Base-by-base conservation (phyloP, 805 yeast genomes). In the Candida coquimbonensis region DNA sequence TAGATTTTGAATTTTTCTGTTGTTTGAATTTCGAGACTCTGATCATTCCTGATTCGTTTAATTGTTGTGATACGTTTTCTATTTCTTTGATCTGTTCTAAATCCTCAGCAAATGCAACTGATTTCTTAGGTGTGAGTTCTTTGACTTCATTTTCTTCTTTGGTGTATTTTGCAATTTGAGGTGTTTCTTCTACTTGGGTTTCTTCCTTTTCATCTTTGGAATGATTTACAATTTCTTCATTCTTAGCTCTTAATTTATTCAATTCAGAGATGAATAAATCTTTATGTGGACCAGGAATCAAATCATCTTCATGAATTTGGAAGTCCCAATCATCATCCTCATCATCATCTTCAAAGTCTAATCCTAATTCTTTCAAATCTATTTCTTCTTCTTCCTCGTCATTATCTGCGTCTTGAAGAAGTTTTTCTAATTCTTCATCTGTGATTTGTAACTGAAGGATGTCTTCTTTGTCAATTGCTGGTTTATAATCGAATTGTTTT, bases 1-100 rank as follows among this genome's bases (percentile, higher is more conserved):
- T 21, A 21, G 24, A 21, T 21, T 21, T 21, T 21, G 7, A 27
- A 19, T 19, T n/a, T 39, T 49, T 44, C 38, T 47, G 44, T 40
- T 46, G 49, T 46, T 55, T 55, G 44, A 58, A 58, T 36, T 45
- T 56, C 0, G 62, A 58, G 1, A 56, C 44, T 27, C 45, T 55
- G 4, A 26, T 16, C 4, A 33, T 51, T 39, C 59, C 55, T 14
- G 57, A 59, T 14, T 63, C 53, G 50, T 61, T 71, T 49, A 77
- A 54, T 34, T 70, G 70, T 29, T 70, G 71, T 56, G 81, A 77
- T 3, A 79, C 67, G 51, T 78, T 75, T 41, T 77, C 83, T 40
- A 83, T 70, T 46, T 78, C 80, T 49, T 80, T 81, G 11, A 83
- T 73, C 25, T 45, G 39, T 39, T 80, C 76, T 31, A 80, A 66